These are phyloP conservation scores for Lasiodiplodia theobromae DNA, from an alignment of 2,329 filamentous ascomycete species.

Conservation along the genomic window DNA sequence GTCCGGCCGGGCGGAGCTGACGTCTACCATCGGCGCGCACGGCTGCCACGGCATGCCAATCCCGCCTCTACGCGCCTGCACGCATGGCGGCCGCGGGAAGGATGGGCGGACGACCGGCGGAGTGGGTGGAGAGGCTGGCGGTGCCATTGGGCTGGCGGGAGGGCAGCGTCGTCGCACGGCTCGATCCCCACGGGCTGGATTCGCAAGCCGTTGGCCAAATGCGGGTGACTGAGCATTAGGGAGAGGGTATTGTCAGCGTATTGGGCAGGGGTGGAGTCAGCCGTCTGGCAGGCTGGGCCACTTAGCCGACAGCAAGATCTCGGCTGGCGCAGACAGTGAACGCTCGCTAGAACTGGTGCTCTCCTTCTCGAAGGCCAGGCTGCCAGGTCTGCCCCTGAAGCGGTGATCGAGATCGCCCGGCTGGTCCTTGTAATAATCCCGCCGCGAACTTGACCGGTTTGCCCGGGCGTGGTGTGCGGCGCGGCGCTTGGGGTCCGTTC, in stretches of 20 bases:
- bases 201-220: constrained; percentile 20
- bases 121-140: constrained; percentile 22
- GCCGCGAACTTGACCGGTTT: constrained; percentile 25
- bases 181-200: constrained; percentile 14
- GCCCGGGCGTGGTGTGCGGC: constrained; percentile 14
- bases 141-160: constrained; percentile 20
- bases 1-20: constrained; percentile 9
- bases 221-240: constrained; percentile 27
- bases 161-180: constrained; percentile 11
- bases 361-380: constrained; percentile 27
- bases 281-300: constrained; percentile 5
- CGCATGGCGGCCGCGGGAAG: constrained; percentile 10
- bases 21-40: constrained; percentile 14
- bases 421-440: constrained; percentile 27
- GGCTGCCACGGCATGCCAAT: constrained; percentile 18
- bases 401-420: constrained; percentile 26
- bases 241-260: constrained; percentile 24
- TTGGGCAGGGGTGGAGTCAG: constrained; percentile 25
- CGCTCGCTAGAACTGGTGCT: constrained; percentile 25
- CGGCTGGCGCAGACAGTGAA: constrained; percentile 20
- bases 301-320: constrained; percentile 27
- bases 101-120: constrained; percentile 10
- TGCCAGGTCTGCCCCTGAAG: constrained; percentile 27
- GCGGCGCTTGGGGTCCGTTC: constrained; percentile 7
- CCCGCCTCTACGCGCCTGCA: constrained; percentile 13